Evolutionary conservation across 352 stramenopile genomes (phyloP), one percentile per base, ranked within the genome.

Genomic region (Blastocystis sp.): DNA sequence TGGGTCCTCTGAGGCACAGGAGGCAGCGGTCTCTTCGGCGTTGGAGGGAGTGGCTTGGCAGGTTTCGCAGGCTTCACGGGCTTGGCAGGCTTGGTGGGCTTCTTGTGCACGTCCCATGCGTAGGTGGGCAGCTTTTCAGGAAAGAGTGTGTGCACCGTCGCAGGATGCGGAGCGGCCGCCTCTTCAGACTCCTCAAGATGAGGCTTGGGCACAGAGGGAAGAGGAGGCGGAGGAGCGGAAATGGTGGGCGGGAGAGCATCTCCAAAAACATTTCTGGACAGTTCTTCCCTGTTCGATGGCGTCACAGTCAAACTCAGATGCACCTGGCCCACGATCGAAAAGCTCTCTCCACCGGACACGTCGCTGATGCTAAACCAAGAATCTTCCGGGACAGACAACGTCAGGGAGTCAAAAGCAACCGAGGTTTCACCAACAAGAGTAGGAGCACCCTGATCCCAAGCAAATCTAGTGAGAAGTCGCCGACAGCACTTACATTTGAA

Each of bases 121-220:
- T 68, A 39, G 68, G 68, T 63, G 68, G 68, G 53, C 43, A 63
- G 53, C 41, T 18, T 39, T 37, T 20, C 43, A 45, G 30, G 43
- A 13, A 63, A 56, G 3, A 56, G 26, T n/a, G 24, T 62, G 6
- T 45, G 26, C 59, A 26, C 59, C 9, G 13, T 20, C 24, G 13
- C 63, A 13, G 63, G 63, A 8, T 73, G 63, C 24, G 37, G 56
- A 13, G 56, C 56, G 8, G 3, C 56, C 8, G 56, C 9, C 24
- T 34, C 34, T 47, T 39, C 11, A 4, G 63, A 39, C n/a, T 18
- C 9, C 63, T 73, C 63, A 9, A 39, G 26, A 73, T 30, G n/a
- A n/a, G 70, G 70, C 50, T 81, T 81, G 41, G 70, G 50, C 39
- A 53, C 70, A 13, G 70, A 47, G 24, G 70, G 70, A 20, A 81